phyloP scores from a whole-genome alignment of 805 yeast species.

The Yarrowia keelungensis region DNA sequence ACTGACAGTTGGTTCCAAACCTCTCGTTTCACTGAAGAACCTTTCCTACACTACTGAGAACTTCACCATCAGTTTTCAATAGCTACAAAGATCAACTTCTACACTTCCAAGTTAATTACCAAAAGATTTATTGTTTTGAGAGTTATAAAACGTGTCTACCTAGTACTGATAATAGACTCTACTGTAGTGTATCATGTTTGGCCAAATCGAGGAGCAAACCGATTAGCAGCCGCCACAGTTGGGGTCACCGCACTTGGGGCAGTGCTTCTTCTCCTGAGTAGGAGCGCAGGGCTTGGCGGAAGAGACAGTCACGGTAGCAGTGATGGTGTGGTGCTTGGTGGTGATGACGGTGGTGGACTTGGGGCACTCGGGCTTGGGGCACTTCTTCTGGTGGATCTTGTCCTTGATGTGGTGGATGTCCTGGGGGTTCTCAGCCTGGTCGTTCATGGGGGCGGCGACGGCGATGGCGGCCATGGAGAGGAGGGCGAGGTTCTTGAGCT shows the following conservation, averaged over 20 bases:
- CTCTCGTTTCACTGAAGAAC: too few relatives aligned
- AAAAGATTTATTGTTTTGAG: slow-evolving; percentile 10
- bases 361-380: slow-evolving; percentile 37
- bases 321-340: slow-evolving; percentile 1
- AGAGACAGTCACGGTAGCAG: slow-evolving; percentile 6
- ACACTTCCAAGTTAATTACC: too few relatives aligned
- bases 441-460: slow-evolving; percentile 30
- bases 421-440: slow-evolving; percentile 24
- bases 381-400: slow-evolving; percentile 23
- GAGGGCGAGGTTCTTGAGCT: slow-evolving; percentile 35
- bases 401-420: slow-evolving; percentile 35
- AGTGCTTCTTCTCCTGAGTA: slow-evolving; percentile 12
- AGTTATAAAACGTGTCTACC: slow-evolving; percentile 1
- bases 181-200: background rate
- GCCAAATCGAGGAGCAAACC: background rate
- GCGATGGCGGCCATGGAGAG: slow-evolving; percentile 36
- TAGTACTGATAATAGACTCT: slow-evolving; percentile 24
- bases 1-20: too few relatives aligned
- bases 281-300: slow-evolving; percentile 26
- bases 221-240: slow-evolving; percentile 29
- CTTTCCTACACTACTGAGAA: too few relatives aligned
- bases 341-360: slow-evolving; percentile 13
- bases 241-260: slow-evolving; percentile 31
- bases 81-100: too few relatives aligned
- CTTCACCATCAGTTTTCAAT: too few relatives aligned